Conservation (phyloP, 306 rosid genomes). For the Cucurbita ficifolia region DNA sequence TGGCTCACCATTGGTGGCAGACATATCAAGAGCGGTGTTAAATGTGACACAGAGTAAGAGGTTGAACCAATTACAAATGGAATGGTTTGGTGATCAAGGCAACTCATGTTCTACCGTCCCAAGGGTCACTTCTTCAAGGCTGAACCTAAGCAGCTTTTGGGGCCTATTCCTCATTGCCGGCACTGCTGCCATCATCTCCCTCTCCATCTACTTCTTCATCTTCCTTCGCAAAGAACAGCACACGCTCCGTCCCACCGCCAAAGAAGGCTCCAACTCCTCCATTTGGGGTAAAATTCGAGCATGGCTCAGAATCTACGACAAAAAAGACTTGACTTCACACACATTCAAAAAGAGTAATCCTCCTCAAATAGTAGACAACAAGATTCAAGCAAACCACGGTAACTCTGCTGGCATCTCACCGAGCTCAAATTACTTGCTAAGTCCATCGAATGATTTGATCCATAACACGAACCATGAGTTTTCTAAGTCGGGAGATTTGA, state of each 20-base stretch:
- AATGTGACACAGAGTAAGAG: slow-evolving; percentile 32
- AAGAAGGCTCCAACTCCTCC: slow-evolving; percentile 1
- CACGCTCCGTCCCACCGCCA: neutral
- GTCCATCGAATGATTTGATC: neutral
- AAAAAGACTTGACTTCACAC: slow-evolving; percentile 23
- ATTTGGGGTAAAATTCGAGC: slow-evolving; percentile 12
- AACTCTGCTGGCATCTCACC: slow-evolving; percentile 11
- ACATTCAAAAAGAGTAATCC: slow-evolving; percentile 21
- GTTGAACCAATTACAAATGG: slow-evolving; percentile 25
- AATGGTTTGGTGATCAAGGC: slow-evolving; percentile 19
- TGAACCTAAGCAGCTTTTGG: slow-evolving; percentile 40
- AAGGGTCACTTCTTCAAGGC: slow-evolving; percentile 18
- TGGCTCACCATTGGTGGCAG: slow-evolving; percentile 32
- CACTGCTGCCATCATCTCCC: slow-evolving; percentile 15
- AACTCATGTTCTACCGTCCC: slow-evolving; percentile 13
- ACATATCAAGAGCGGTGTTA: slow-evolving; percentile 41
- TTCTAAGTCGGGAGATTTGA: neutral
- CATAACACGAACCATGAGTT: neutral
- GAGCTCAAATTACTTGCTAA: neutral
- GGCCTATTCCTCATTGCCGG: slow-evolving; percentile 40
- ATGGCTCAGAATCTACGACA: slow-evolving; percentile 11
- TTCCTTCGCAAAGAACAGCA: slow-evolving; percentile 21
- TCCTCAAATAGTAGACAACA: neutral
- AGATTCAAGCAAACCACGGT: neutral
- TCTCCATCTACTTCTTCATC: slow-evolving; percentile 4